A percentile compares a stretch with the other conserved stretches of the same genome.
Conservation (phyloP, 768 basidiomycete genomes). For the Calocybe gangraenosa region DNA sequence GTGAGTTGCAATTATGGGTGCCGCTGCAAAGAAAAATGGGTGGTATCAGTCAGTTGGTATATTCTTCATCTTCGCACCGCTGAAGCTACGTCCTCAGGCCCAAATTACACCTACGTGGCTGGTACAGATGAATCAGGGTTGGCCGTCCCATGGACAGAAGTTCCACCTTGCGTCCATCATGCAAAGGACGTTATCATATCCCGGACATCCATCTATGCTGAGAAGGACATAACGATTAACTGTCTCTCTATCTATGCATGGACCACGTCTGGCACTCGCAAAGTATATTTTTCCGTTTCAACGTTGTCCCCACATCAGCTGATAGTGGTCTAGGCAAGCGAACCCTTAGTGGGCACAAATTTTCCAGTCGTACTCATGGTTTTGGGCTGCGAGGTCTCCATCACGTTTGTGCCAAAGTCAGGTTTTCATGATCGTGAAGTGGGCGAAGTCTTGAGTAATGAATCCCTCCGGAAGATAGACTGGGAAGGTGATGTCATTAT, state of each 20-base stretch:
- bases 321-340: slow-evolving; percentile 15
- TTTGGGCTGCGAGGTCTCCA: slow-evolving; percentile 33
- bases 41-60: slow-evolving; percentile 20
- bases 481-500: slow-evolving; percentile 3
- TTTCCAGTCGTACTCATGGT: slow-evolving; percentile 27
- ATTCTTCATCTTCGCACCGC: not conserved
- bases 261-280: slow-evolving; percentile 23
- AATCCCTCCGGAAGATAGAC: not conserved
- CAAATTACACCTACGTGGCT: slow-evolving; percentile 8
- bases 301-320: not conserved
- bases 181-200: slow-evolving; percentile 28
- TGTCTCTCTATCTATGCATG: slow-evolving; percentile 36
- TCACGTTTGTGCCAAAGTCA: slow-evolving; percentile 25
- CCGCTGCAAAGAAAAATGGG: slow-evolving; percentile 24
- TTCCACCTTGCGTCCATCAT: slow-evolving; percentile 10
- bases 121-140: not conserved
- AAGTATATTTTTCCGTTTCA: slow-evolving; percentile 7
- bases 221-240: slow-evolving; percentile 27
- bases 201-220: slow-evolving; percentile 30
- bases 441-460: slow-evolving; percentile 6
- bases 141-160: not conserved
- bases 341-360: slow-evolving; percentile 23
- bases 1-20: slow-evolving; percentile 33
- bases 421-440: slow-evolving; percentile 13
- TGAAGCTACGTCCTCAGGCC: not conserved